A percentile compares a stretch with the other conserved stretches of the same genome.
phyloP scores from a whole-genome alignment of 352 stramenopile genomes.

The Globisporangium emineosum region DNA sequence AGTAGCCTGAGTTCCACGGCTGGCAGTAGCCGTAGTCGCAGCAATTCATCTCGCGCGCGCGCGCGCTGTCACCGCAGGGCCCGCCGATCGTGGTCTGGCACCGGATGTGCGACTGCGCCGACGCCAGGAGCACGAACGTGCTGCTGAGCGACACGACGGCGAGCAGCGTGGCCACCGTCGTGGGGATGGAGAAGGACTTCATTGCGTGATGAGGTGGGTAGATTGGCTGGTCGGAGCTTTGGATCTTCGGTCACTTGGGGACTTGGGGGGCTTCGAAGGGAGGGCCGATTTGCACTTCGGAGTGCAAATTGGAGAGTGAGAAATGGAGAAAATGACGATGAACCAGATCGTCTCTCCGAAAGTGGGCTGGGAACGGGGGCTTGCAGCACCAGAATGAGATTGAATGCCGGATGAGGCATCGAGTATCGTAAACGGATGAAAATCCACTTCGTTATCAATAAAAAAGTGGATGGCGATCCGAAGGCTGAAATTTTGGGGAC shows the following conservation, averaged over 20 bases:
- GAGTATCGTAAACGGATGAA: background rate
- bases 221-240: background rate
- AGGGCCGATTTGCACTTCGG: background rate
- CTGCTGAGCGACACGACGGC: background rate
- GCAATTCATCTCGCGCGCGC: slow-evolving; percentile 31
- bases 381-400: background rate
- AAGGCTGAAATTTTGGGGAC: background rate
- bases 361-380: background rate
- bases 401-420: background rate
- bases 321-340: background rate
- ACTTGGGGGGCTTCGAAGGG: background rate
- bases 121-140: background rate
- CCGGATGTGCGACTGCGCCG: slow-evolving; percentile 35
- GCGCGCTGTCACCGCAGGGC: slow-evolving; percentile 31
- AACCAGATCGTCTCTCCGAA: no score
- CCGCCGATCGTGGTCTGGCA: slow-evolving; percentile 48
- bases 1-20: slow-evolving; percentile 60
- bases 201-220: background rate
- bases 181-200: background rate
- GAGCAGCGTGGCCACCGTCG: background rate
- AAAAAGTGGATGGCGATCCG: background rate
- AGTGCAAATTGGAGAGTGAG: slow-evolving; percentile 3
- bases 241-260: background rate
- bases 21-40: slow-evolving; percentile 54
- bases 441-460: background rate